Percentiles rank a stretch among this genome's conserved stretches.
phyloP scores from a whole-genome alignment of 139 green algal species.

The Closterium sp. region DNA sequence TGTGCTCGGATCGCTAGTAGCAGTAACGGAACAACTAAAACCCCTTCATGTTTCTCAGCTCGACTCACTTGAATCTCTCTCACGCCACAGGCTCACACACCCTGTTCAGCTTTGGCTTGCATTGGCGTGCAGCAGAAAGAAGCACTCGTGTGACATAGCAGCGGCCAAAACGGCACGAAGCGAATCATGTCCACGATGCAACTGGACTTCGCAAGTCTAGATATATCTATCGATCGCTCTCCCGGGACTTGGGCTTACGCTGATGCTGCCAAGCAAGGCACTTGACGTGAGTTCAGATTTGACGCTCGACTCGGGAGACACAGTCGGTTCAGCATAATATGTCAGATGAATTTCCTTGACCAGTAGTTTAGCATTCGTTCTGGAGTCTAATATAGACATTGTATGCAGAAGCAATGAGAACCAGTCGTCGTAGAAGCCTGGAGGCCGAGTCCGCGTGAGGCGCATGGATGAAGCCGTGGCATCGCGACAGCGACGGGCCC shows the following conservation, averaged over 20 bases:
- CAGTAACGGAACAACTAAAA: too few relatives aligned
- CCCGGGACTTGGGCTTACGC: background rate
- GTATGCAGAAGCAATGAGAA: background rate
- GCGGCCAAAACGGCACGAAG: too few relatives aligned
- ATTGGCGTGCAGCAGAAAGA: background rate
- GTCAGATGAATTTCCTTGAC: background rate
- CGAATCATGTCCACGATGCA: too few relatives aligned
- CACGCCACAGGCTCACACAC: background rate
- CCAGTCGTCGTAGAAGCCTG: background rate
- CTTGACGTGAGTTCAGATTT: too few relatives aligned
- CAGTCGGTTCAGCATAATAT: too few relatives aligned
- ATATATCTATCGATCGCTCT: background rate
- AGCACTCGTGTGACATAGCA: background rate
- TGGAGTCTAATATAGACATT: background rate
- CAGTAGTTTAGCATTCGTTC: background rate
- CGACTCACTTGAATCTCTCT: too few relatives aligned
- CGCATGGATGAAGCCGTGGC: background rate
- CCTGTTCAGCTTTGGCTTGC: background rate
- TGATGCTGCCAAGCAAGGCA: too few relatives aligned
- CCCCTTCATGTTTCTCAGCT: too few relatives aligned
- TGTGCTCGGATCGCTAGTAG: too few relatives aligned
- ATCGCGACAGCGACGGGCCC: background rate
- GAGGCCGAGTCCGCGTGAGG: background rate
- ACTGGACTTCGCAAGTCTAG: background rate
- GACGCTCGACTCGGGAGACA: too few relatives aligned